These are phyloP conservation scores for Fusarium longipes DNA, from an alignment of 2,329 filamentous ascomycete species.

Conservation along the genomic window DNA sequence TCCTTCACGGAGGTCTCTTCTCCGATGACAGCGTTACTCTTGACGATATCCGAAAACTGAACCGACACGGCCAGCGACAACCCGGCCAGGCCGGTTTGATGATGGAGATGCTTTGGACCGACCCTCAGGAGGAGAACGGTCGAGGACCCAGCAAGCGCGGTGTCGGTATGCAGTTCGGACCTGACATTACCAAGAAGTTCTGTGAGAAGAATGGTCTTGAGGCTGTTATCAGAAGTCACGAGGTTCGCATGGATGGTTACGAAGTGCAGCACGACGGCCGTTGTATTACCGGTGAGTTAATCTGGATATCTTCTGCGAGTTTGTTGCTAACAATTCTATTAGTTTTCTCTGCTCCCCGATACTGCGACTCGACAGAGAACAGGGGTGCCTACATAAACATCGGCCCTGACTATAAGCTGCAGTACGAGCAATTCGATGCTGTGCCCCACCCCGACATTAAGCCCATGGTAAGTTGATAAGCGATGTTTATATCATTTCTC, in stretches of 20 bases:
- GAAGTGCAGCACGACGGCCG: conserved; percentile 95
- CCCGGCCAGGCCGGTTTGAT: conserved; percentile 94
- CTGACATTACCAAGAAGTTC: conserved; percentile 95
- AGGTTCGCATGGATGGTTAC: conserved; percentile 99
- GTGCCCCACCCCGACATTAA: conserved; percentile 96
- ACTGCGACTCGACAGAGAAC: conserved; percentile 98
- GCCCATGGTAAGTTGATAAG: conserved; percentile 76
- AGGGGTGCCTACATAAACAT: conserved; percentile 99
- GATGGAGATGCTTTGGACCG: conserved; percentile 99
- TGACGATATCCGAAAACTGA: conserved; percentile 92
- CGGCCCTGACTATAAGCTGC: conserved; percentile 87
- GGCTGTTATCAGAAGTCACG: conserved; percentile 95
- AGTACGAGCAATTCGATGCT: conserved; percentile 94
- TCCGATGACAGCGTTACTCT: conserved; percentile 93
- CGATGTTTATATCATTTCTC: not conserved
- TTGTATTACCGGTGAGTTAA: conserved; percentile 84
- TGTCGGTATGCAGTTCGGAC: conserved; percentile 95
- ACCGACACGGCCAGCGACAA: conserved; percentile 90
- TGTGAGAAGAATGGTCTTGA: conserved; percentile 96
- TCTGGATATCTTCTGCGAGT: not conserved
- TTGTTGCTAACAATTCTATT: conserved; percentile 20
- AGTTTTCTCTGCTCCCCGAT: conserved; percentile 97
- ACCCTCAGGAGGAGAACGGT: conserved; percentile 87
- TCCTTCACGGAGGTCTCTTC: conserved; percentile 94
- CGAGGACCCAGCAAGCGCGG: conserved; percentile 96